phyloP scores from a whole-genome alignment of 306 rosid genomes.

The Gastrolobium bilobum region DNA sequence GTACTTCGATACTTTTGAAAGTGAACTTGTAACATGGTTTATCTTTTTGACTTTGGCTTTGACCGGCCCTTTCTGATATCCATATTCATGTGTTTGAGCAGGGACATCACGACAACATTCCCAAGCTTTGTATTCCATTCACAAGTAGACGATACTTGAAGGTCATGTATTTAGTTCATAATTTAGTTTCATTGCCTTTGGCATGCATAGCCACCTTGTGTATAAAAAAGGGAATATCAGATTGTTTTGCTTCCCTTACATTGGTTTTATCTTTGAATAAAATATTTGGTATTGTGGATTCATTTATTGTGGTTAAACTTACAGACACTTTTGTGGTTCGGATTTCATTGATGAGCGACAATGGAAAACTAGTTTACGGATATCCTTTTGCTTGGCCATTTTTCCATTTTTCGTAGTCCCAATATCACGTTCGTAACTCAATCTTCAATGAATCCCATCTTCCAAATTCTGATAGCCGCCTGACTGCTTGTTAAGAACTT shows the following conservation, averaged over 20 bases:
- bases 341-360: neutral
- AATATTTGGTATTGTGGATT: constrained; percentile 54
- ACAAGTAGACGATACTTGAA: constrained; percentile 88
- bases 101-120: constrained; percentile 96
- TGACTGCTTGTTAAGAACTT: too few relatives aligned
- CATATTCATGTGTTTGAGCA: constrained; percentile 53
- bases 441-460: too few relatives aligned
- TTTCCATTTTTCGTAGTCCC: too few relatives aligned
- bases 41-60: neutral
- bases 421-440: too few relatives aligned
- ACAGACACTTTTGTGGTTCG: constrained; percentile 9
- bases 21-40: neutral
- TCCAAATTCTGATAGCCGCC: too few relatives aligned
- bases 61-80: constrained; percentile 15
- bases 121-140: constrained; percentile 97
- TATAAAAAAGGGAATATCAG: constrained; percentile 43
- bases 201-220: constrained; percentile 32
- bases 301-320: constrained; percentile 29
- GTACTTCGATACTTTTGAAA: neutral
- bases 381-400: too few relatives aligned
- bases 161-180: constrained; percentile 24
- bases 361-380: neutral
- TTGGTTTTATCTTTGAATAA: constrained; percentile 42
- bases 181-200: constrained; percentile 44
- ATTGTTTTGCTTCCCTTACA: constrained; percentile 35